These are phyloP conservation scores for Fusarium falciforme DNA, from an alignment of 2,329 filamentous ascomycete genomes.

Conservation along the genomic window DNA sequence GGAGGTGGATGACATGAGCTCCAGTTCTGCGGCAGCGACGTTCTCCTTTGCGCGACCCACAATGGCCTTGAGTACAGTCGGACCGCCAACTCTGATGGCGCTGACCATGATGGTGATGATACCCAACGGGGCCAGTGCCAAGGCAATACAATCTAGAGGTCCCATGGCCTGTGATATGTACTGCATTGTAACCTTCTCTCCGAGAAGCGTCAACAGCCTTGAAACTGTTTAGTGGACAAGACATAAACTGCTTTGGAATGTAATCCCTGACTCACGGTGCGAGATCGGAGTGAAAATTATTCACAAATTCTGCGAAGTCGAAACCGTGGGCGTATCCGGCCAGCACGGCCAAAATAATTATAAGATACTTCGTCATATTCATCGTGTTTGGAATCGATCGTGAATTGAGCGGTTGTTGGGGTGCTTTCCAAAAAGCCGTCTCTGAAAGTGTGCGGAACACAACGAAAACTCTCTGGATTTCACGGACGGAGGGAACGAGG, in stretches of 20 bases:
- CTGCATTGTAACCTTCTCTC: slow-evolving; percentile 60
- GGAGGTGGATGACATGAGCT: slow-evolving; percentile 60
- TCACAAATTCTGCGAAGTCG: not conserved
- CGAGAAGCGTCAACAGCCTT: slow-evolving; percentile 47
- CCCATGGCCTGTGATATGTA: slow-evolving; percentile 57
- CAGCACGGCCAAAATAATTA: not conserved
- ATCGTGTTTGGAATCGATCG: not conserved
- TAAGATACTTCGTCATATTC: not conserved
- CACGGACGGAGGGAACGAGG: not conserved
- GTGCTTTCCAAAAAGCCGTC: not conserved
- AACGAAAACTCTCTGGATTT: not conserved
- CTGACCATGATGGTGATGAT: slow-evolving; percentile 57
- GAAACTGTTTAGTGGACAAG: not conserved
- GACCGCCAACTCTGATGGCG: slow-evolving; percentile 58
- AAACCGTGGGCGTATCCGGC: not conserved
- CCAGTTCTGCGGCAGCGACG: slow-evolving; percentile 52
- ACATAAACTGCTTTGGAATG: not conserved
- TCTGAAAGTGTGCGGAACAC: not conserved
- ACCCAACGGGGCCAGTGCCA: slow-evolving; percentile 59
- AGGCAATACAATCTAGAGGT: slow-evolving; percentile 56
- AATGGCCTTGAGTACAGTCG: slow-evolving; percentile 54
- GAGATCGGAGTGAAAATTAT: not conserved
- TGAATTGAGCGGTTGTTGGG: not conserved
- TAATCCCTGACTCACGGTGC: not conserved
- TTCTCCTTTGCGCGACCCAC: slow-evolving; percentile 59